Evolutionary conservation across 2,329 filamentous ascomycete species (phyloP).

Genomic region (Diatrype stigma): DNA sequence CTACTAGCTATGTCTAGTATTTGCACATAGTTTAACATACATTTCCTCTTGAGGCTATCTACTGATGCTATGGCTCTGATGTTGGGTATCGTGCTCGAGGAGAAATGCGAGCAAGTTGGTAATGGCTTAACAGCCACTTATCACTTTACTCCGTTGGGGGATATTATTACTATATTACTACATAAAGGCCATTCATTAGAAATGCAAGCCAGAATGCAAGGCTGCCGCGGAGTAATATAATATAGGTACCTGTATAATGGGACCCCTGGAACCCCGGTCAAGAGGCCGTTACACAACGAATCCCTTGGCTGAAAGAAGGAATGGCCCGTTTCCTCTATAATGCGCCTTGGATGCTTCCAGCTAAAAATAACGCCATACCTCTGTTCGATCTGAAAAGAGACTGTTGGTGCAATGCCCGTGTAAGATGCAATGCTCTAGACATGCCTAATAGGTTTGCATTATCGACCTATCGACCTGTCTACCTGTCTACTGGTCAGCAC

Average conservation of each 20-base stretch:
- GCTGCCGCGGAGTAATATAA: not conserved
- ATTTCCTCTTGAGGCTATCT: too few species aligned
- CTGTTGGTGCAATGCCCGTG: not conserved
- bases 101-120: too few species aligned
- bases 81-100: too few species aligned
- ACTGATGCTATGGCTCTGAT: too few species aligned
- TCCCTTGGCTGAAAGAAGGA: not conserved
- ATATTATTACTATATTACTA: not conserved
- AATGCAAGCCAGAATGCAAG: not conserved
- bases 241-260: not conserved
- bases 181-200: not conserved
- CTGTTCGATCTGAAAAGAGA: not conserved
- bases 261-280: not conserved
- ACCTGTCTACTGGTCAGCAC: not conserved
- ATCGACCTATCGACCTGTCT: too few species aligned
- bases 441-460: not conserved
- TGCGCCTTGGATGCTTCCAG: not conserved
- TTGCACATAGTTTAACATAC: too few species aligned
- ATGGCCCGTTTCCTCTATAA: not conserved
- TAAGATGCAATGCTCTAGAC: not conserved
- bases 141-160: too few species aligned
- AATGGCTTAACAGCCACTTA: too few species aligned
- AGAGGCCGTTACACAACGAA: not conserved
- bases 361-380: not conserved
- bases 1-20: too few species aligned